Conservation (phyloP, 495 filamentous ascomycete species). For the Penicillium malachiteum region DNA sequence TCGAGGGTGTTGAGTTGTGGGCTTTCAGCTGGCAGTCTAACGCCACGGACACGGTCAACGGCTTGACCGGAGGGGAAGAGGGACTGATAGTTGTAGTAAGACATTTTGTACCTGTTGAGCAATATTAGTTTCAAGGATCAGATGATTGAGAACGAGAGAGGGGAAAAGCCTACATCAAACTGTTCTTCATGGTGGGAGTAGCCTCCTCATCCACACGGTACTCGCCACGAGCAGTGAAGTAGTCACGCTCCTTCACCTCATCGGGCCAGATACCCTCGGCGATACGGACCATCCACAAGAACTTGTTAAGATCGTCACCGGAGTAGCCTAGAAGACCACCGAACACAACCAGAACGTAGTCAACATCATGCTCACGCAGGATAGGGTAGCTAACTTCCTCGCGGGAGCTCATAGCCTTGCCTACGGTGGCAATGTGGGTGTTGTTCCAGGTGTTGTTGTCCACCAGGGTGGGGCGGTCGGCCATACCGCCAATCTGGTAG, state of each 20-base stretch:
- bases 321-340: constrained; percentile 96
- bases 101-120: constrained; percentile 93
- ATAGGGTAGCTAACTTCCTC: constrained; percentile 99
- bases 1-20: constrained; percentile 87
- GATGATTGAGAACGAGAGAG: neutral
- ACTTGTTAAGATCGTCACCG: constrained; percentile 99
- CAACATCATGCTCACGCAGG: constrained; percentile 95
- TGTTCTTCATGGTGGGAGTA: constrained; percentile 98
- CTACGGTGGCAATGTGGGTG: constrained; percentile 98
- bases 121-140: constrained; percentile 32
- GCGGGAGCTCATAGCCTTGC: constrained; percentile 96
- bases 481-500: constrained; percentile 99
- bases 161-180: constrained; percentile 77
- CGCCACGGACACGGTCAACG: constrained; percentile 82
- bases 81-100: constrained; percentile 93
- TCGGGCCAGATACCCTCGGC: constrained; percentile 99
- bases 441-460: constrained; percentile 99
- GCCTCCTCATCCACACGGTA: constrained; percentile 93
- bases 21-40: constrained; percentile 77
- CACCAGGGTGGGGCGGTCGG: constrained; percentile 92
- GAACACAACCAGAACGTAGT: constrained; percentile 97
- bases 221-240: constrained; percentile 92
- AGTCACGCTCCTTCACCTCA: constrained; percentile 95
- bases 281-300: constrained; percentile 99
- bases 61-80: constrained; percentile 94